Base-by-base conservation (phyloP, 768 basidiomycete genomes). In the Rhodotorula kratochvilovae region DNA sequence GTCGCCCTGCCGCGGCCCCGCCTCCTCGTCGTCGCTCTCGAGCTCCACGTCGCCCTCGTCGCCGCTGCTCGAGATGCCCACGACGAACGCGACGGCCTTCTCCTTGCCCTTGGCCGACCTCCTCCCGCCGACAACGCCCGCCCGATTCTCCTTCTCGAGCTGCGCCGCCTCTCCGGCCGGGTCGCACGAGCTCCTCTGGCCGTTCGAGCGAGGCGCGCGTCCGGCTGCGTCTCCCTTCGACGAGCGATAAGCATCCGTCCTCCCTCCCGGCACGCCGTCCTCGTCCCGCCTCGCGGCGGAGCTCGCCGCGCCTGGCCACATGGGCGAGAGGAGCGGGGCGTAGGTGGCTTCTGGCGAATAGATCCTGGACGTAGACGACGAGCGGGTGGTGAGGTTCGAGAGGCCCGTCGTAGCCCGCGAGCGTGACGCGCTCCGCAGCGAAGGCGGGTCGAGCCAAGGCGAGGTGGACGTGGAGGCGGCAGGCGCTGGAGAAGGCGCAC, bases 31-130 rank as follows among this genome's bases (percentile, higher is more conserved):
- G n/a, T 19, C 61, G n/a, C 48, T 53, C 17, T 39, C 61, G 27
- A 6, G 19, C 31, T 65, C 71, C 1, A 15, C 53, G 23, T 70
- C 68, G 25, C 63, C 73, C 29, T 70, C 73, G 1, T 74, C 73
- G 3, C 69, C 45, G 15, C 61, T 63, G 10, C 54, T 33, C 1
- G 51, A 25, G 25, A 64, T 43, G 23, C 73, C 73, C 0, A 74
- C 66, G n/a, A 70, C 72, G 62, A 74, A 71, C 27, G 69, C 54
- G 46, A 71, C 63, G 2, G 73, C 70, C 43, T 61, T 63, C 27
- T 50, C 57, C 57, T 74, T 64, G 13, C 56, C 60, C 57, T 70
- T 70, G 42, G 58, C 33, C 27, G n/a, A 12, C 53, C 21, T 55
- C 29, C 29, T 13, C 53, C 11, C 13, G 12, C 29, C 53, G 53